Evolutionary conservation across 805 yeast species (phyloP), one percentile per base, ranked within the genome.

Genomic region (Saccharomycodes ludwigii): DNA sequence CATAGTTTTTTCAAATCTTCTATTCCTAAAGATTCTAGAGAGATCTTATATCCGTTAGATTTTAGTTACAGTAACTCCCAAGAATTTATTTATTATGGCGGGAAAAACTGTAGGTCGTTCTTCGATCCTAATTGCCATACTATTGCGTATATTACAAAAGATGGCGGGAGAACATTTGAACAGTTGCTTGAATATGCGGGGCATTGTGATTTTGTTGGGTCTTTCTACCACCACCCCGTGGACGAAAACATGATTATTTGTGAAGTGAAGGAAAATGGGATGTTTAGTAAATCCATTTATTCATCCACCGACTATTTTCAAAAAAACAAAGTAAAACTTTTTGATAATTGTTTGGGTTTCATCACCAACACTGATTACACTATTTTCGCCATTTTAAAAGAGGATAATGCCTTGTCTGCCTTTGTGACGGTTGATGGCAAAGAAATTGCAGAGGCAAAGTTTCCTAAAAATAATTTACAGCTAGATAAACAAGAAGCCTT

Each of bases 361-460:
- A 84, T 91, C 13, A 61, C 73, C 21, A 71, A 76, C 13, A 79
- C 80, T 16, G 76, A 71, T 18, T 88, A 69, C 44, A 59, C 81
- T 16, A 70, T 88, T 18, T 85, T 77, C 31, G 95, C 94, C 1
- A 58, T 70, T 3, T 56, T 68, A 20, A 56, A 58, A 11, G 70
- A 61, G 10, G 69, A 68, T 16, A 61, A 62, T 2, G 61, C 72
- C 5, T 58, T 85, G 33, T 65, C 66, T 31, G 88, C 93, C 0
- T 67, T 64, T 41, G 84, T 84, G 1, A 75, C 95, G 1, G 67
- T 73, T 12, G 88, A 88, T 54, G 97, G 97, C 13, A 39, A 46
- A 4, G 61, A 56, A 7, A 91, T 76, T 65, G 83, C 94, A 0
- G 78, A 71, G 36, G 91, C 91, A 1, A 64, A 68, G 36, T 77